Evolutionary conservation across 2,329 filamentous ascomycete genomes (phyloP).

Genomic region (Botrytis cinerea): DNA sequence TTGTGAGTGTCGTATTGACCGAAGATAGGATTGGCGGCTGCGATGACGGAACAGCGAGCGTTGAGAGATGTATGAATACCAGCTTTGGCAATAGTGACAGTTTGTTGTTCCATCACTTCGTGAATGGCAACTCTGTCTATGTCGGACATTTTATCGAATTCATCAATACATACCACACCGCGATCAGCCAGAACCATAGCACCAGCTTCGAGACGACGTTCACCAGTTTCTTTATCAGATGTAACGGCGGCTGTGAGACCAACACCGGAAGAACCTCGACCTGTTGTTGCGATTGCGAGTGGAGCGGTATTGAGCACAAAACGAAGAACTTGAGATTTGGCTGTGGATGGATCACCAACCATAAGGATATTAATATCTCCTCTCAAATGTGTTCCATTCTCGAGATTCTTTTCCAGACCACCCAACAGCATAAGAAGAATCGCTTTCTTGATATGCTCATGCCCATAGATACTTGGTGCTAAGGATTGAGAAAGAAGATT

Average conservation of each 20-base stretch:
- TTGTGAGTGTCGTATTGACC: conserved; percentile 99
- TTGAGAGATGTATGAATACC: conserved; percentile 98
- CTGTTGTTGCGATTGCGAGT: conserved; percentile 93
- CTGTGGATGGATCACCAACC: conserved; percentile 97
- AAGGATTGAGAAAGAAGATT: conserved; percentile 91
- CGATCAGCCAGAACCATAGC: conserved; percentile 98
- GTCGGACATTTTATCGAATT: conserved; percentile 99
- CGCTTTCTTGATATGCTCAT: conserved; percentile 97
- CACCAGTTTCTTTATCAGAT: conserved; percentile 94
- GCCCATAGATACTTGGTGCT: conserved; percentile 94
- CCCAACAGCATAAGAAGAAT: conserved; percentile 93
- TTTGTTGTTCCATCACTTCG: conserved; percentile 99
- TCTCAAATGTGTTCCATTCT: conserved; percentile 95
- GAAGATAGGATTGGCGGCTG: conserved; percentile 95
- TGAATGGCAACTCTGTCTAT: conserved; percentile 97
- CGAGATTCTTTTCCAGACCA: conserved; percentile 97
- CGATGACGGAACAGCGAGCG: conserved; percentile 92
- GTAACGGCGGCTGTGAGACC: conserved; percentile 97
- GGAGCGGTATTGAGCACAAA: conserved; percentile 98
- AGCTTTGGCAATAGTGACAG: conserved; percentile 97
- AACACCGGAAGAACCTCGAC: conserved; percentile 93
- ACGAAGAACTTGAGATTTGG: conserved; percentile 95
- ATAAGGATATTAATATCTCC: conserved; percentile 99
- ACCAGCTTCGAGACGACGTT: conserved; percentile 90
- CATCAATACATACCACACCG: conserved; percentile 97